Base-by-base conservation (phyloP, 1,139 yeast genomes). In the Geotrichum histeridarum region DNA sequence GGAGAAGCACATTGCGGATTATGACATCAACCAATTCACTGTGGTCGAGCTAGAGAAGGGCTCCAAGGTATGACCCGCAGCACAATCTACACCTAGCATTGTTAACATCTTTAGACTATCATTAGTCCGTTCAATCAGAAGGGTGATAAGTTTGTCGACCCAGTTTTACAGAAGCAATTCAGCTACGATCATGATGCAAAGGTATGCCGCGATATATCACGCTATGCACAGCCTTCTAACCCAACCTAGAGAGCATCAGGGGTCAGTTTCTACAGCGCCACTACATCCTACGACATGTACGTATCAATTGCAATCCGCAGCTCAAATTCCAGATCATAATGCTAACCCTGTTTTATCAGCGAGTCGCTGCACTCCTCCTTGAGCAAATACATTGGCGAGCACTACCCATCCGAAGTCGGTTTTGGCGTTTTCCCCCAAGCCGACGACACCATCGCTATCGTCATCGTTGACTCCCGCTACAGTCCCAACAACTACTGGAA, bases 401-500 rank as follows among this genome's bases (percentile, higher is more conserved):
- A 77, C 59, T 80, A 70, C 62, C 79, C 81, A 1, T 72, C 75
- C 22, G 71, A 75, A 31, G 68, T 73, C 6, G 70, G 77, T 1
- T 67, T 69, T 48, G 80, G 77, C 7, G 75, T 79, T 2, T 76
- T 78, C 64, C 86, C 86, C 3, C 79, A 81, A 2, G 73, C 74
- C 8, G 77, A 72, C 63, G 80, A 79, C 57, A 71, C 59, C 56
- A 68, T 61, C 57, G 78, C 78, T 14, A 65, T 84, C 30, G 73
- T 85, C 9, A 75, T 89, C 31, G 80, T 86, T 51, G 95, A 95
- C 53, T 84, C 83, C 64, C 84, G 82, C 67, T 76, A 81, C 63
- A 89, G 86, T 67, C 82, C 86, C 49, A 77, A 78, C 51, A 93
- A 93, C 72, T 91, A 77, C 72, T 89, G 93, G 80, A 89, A 90